Evolutionary conservation across 805 yeast genomes (phyloP).

Genomic region (Candida chauliodis): DNA sequence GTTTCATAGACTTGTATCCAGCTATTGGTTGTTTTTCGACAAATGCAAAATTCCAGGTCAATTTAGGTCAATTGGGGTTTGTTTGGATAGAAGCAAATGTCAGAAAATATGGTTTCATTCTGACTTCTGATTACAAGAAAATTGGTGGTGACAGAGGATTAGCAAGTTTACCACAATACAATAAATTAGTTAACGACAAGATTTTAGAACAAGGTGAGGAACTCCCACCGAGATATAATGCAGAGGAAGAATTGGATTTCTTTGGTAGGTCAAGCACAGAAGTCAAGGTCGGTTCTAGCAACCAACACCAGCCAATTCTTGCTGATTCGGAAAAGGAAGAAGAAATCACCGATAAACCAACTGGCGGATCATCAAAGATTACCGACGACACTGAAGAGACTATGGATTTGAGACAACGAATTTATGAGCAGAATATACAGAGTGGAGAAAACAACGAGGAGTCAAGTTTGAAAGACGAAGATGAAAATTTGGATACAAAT

Average conservation of each 20-base stretch:
- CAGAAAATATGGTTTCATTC: constrained; percentile 53
- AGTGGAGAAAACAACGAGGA: constrained; percentile 5
- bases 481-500: neutral
- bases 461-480: constrained; percentile 3
- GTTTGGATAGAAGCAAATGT: constrained; percentile 52
- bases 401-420: constrained; percentile 31
- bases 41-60: constrained; percentile 40
- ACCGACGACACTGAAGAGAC: constrained; percentile 34
- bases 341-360: constrained; percentile 7
- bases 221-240: constrained; percentile 66
- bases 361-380: constrained; percentile 13
- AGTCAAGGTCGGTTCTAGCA: constrained; percentile 26
- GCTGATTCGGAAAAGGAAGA: constrained; percentile 10
- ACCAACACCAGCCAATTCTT: constrained; percentile 14
- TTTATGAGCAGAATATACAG: constrained; percentile 25
- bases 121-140: constrained; percentile 38
- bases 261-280: constrained; percentile 44
- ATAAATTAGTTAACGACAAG: constrained; percentile 43
- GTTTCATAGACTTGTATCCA: constrained; percentile 49
- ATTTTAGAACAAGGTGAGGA: constrained; percentile 70
- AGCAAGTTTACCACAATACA: constrained; percentile 40
- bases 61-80: constrained; percentile 42
- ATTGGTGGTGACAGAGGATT: constrained; percentile 37
- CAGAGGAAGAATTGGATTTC: constrained; percentile 54
- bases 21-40: constrained; percentile 50